Conservation (phyloP, 495 filamentous ascomycete species). For the Apodospora peruviana region DNA sequence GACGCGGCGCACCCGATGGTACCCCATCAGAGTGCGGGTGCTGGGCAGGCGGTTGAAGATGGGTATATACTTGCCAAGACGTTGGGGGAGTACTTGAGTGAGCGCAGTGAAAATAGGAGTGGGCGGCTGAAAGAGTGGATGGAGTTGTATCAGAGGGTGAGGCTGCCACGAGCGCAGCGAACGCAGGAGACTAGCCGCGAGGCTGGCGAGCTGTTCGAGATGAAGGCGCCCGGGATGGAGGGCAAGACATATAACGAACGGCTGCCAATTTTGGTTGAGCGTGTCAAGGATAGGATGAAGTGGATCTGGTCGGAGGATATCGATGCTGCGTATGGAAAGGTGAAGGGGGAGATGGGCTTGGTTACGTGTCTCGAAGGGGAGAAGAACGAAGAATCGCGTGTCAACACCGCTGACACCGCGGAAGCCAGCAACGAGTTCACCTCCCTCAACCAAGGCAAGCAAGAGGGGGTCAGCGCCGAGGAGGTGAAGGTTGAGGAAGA, state of each 20-base stretch:
- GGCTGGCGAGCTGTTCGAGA: constrained; percentile 31
- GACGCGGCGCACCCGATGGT: constrained; percentile 35
- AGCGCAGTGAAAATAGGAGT: not conserved
- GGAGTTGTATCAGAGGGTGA: constrained; percentile 34
- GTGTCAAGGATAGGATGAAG: constrained; percentile 23
- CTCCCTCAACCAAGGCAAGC: no score
- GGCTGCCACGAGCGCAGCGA: constrained; percentile 34
- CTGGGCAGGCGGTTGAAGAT: constrained; percentile 35
- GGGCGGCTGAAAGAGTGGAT: constrained; percentile 19
- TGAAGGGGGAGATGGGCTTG: not conserved
- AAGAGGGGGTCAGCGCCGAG: no score
- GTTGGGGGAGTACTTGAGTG: constrained; percentile 22
- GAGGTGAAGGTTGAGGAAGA: no score
- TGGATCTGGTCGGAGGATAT: constrained; percentile 33
- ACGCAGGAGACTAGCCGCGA: constrained; percentile 30
- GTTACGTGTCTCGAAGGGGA: not conserved
- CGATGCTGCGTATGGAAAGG: constrained; percentile 24
- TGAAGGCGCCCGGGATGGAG: constrained; percentile 27
- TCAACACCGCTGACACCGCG: no score
- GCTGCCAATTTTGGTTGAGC: constrained; percentile 19
- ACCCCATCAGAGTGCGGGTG: constrained; percentile 22
- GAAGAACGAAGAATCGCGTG: not conserved
- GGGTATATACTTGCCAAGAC: constrained; percentile 32
- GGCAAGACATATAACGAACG: constrained; percentile 26
- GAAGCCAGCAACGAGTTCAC: no score